Percentiles rank a stretch among this genome's conserved stretches.
Conservation (phyloP, 139 green algal genomes). For the Chlorella sp. region DNA sequence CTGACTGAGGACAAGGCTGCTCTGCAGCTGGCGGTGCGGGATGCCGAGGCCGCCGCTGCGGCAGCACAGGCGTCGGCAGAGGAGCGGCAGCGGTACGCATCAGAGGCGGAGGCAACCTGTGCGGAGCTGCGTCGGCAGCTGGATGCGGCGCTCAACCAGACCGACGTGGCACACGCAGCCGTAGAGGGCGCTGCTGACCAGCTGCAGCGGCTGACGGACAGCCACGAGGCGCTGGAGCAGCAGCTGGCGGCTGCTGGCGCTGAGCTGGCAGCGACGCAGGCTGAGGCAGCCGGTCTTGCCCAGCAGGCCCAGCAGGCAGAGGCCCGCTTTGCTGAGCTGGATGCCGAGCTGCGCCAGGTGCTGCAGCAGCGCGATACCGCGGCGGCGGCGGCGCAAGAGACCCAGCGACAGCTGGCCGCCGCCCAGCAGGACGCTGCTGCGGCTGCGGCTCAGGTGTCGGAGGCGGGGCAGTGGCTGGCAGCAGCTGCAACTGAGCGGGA, state of each 20-base stretch:
- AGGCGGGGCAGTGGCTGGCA: background rate
- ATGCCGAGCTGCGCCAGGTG: background rate
- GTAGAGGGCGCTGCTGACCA: constrained; percentile 20
- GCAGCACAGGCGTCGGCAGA: background rate
- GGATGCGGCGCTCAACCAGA: constrained; percentile 16
- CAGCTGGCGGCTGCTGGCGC: background rate
- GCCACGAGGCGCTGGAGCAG: constrained; percentile 13
- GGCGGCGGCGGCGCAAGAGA: background rate
- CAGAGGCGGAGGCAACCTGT: constrained; percentile 2
- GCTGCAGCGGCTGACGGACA: constrained; percentile 26
- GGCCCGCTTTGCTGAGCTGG: background rate
- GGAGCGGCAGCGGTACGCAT: background rate
- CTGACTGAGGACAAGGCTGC: constrained; percentile 37
- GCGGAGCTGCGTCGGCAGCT: constrained; percentile 25
- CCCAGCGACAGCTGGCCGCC: background rate
- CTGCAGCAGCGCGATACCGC: background rate
- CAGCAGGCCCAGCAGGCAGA: background rate
- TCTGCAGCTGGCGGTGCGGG: constrained; percentile 15
- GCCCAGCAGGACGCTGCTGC: constrained; percentile 27
- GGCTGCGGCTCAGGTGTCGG: background rate
- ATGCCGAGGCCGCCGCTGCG: constrained; percentile 13
- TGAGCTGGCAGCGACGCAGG: constrained; percentile 2
- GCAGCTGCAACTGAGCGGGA: background rate
- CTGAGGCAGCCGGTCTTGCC: background rate
- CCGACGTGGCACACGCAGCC: constrained; percentile 11